A percentile compares a stretch with the other conserved stretches of the same genome.
Evolutionary conservation across 306 rosid species (phyloP).

Genomic region (Hippophae tibetana): DNA sequence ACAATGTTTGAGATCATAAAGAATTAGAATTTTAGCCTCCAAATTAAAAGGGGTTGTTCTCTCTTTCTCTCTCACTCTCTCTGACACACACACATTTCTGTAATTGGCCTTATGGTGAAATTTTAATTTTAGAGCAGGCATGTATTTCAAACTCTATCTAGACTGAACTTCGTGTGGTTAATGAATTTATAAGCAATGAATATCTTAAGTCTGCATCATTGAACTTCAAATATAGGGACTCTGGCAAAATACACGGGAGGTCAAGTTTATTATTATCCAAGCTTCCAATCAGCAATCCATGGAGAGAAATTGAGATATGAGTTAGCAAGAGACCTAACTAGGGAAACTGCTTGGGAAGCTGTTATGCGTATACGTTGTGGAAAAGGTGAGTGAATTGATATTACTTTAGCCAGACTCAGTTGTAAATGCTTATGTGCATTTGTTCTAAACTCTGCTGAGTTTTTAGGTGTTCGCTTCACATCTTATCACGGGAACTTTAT

Average conservation of each 20-base stretch:
- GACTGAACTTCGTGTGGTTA: no score
- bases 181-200: neutral
- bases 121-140: no score
- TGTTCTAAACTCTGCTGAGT: conserved; percentile 16
- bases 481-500: conserved; percentile 92
- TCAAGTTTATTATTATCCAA: conserved; percentile 80
- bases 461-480: conserved; percentile 87
- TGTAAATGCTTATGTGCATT: neutral
- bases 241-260: conserved; percentile 96
- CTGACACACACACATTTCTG: no score
- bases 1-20: no score
- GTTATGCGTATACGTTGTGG: conserved; percentile 96
- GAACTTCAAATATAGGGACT: conserved; percentile 53
- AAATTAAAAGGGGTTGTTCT: no score
- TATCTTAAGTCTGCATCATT: neutral
- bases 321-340: conserved; percentile 83
- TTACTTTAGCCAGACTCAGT: conserved; percentile 1
- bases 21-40: no score
- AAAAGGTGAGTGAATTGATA: conserved; percentile 53
- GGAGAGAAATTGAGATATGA: conserved; percentile 90
- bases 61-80: no score
- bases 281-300: conserved; percentile 68
- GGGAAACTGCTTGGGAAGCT: conserved; percentile 99
- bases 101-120: no score
- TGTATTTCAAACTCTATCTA: no score